These are phyloP conservation scores for Solanum phureja DNA, from an alignment of 257 asterid species.

Conservation along the genomic window DNA sequence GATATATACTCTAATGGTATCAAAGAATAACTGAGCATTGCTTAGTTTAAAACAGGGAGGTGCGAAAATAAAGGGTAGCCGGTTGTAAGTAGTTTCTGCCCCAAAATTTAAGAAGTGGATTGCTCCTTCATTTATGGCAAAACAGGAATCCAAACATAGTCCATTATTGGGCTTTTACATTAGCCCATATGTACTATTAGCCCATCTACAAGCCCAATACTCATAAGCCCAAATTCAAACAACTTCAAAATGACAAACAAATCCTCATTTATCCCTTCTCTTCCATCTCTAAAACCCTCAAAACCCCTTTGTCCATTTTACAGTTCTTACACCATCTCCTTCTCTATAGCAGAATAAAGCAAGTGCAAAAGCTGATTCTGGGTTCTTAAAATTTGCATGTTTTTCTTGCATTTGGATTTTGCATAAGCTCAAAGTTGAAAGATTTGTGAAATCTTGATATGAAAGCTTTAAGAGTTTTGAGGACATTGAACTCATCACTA, in stretches of 20 bases:
- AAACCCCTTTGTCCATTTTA: constrained; percentile 8
- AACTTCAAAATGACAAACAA: neutral
- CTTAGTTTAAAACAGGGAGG: no score
- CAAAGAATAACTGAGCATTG: no score
- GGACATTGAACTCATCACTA: constrained; percentile 25
- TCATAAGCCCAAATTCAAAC: neutral
- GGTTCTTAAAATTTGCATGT: neutral
- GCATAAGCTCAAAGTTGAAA: neutral
- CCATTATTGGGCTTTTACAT: neutral
- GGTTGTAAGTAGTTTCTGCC: no score
- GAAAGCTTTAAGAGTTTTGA: constrained; percentile 44
- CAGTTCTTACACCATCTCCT: neutral
- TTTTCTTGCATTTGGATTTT: neutral
- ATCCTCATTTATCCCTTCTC: neutral
- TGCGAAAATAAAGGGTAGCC: no score
- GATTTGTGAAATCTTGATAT: constrained; percentile 15
- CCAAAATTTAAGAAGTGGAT: neutral
- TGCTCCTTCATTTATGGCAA: neutral
- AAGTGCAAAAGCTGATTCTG: neutral
- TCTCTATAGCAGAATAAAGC: neutral
- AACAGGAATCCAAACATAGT: neutral
- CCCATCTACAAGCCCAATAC: no score
- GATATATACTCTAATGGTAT: no score
- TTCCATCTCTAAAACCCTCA: constrained; percentile 23
- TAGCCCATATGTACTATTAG: neutral